Evolutionary conservation across 257 asterid genomes (phyloP).

Genomic region (Fraxinus anomala): DNA sequence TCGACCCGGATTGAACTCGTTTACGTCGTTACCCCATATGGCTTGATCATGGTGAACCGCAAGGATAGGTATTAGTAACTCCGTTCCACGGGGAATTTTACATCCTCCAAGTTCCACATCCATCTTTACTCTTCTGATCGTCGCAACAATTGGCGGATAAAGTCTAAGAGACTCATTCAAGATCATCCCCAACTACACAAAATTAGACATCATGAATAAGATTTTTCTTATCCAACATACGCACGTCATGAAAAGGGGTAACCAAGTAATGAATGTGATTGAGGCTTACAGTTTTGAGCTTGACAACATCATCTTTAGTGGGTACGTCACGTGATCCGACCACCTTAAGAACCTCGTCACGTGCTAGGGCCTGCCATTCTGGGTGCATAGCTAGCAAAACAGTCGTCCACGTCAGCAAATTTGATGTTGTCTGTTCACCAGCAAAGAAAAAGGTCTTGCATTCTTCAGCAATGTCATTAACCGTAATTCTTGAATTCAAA

Average conservation of each 20-base stretch:
- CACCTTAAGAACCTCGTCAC: conserved; percentile 85
- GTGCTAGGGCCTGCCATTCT: conserved; percentile 96
- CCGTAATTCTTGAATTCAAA: conserved; percentile 34
- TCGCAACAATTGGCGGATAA: conserved; percentile 86
- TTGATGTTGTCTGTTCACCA: conserved; percentile 84
- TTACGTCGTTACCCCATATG: conserved; percentile 76
- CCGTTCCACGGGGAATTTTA: conserved; percentile 57
- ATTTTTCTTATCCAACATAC: no score
- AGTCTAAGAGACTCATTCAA: conserved; percentile 72
- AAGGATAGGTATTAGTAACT: conserved; percentile 73
- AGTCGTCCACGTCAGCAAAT: conserved; percentile 89
- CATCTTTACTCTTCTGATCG: conserved; percentile 60
- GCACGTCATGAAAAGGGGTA: neutral
- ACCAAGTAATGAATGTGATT: neutral
- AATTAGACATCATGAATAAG: neutral
- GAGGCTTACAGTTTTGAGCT: conserved; percentile 76
- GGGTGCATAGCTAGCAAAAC: conserved; percentile 93
- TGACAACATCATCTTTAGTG: conserved; percentile 60
- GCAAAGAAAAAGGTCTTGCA: conserved; percentile 94
- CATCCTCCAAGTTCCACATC: conserved; percentile 60
- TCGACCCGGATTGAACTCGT: conserved; percentile 77
- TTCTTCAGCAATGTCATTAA: conserved; percentile 80
- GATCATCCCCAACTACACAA: conserved; percentile 67
- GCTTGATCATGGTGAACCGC: conserved; percentile 81
- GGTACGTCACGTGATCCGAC: conserved; percentile 88